These are phyloP conservation scores for Phytophthora citrophthora DNA, from an alignment of 352 stramenopile species.

Conservation along the genomic window DNA sequence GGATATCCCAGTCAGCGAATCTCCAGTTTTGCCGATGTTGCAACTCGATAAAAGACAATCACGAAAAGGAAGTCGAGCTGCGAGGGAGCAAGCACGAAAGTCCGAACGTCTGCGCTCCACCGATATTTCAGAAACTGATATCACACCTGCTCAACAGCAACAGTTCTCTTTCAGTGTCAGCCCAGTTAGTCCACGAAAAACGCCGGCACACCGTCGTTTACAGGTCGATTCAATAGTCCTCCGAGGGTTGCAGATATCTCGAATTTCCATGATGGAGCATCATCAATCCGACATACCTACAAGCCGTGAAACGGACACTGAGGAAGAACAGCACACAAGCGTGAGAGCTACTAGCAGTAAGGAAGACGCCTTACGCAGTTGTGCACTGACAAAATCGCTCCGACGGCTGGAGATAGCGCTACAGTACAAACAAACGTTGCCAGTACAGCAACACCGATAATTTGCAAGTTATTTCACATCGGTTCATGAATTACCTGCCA, in stretches of 20 bases:
- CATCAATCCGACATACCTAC: neutral
- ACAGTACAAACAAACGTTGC: slow-evolving; percentile 3
- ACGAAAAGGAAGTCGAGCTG: slow-evolving; percentile 10
- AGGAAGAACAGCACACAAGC: neutral
- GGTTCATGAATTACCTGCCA: slow-evolving; percentile 22
- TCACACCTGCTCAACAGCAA: slow-evolving; percentile 8
- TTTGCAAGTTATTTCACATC: slow-evolving; percentile 1
- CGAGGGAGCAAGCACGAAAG: slow-evolving; percentile 7
- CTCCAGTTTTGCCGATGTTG: neutral
- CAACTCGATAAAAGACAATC: slow-evolving; percentile 15
- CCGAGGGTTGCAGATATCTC: slow-evolving; percentile 28
- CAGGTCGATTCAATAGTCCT: slow-evolving; percentile 30
- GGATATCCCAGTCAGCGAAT: slow-evolving; percentile 8
- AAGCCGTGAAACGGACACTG: neutral
- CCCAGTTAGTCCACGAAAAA: slow-evolving; percentile 5
- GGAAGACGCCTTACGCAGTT: slow-evolving; percentile 5
- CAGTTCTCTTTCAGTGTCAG: slow-evolving; percentile 4
- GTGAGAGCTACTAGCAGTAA: slow-evolving; percentile 1
- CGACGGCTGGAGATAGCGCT: slow-evolving; percentile 26
- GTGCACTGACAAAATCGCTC: slow-evolving; percentile 16
- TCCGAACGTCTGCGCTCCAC: slow-evolving; percentile 2
- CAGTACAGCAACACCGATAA: slow-evolving; percentile 11
- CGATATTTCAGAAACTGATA: neutral
- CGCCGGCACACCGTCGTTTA: slow-evolving; percentile 14
- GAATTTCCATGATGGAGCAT: slow-evolving; percentile 1